Conservation (phyloP, 352 stramenopile species). For the Globisporangium nagaii region DNA sequence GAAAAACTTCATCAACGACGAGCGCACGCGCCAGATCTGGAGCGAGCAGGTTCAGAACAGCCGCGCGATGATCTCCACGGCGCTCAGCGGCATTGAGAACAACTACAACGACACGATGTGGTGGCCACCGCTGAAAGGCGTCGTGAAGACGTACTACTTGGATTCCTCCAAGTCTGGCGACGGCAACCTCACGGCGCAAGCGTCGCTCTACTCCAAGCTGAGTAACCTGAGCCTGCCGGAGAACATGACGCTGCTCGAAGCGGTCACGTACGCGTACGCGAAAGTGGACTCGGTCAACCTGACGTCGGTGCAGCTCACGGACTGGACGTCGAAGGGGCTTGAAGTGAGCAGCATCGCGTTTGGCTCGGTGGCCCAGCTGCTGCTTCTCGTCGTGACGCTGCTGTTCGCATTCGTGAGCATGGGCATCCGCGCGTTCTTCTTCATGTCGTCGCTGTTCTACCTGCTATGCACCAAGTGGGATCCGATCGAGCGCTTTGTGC, state of each 20-base stretch:
- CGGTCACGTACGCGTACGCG: conserved; percentile 64
- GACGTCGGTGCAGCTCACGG: conserved; percentile 77
- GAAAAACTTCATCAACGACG: conserved; percentile 85
- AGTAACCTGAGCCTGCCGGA: conserved; percentile 39
- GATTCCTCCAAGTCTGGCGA: conserved; percentile 50
- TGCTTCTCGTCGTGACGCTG: conserved; percentile 72
- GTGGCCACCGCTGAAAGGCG: conserved; percentile 77
- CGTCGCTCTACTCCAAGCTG: conserved; percentile 45
- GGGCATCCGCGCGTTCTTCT: conserved; percentile 83
- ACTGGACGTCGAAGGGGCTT: conserved; percentile 81
- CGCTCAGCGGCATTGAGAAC: conserved; percentile 71
- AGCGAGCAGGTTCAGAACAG: conserved; percentile 81
- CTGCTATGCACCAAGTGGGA: conserved; percentile 84
- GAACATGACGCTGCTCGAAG: conserved; percentile 82
- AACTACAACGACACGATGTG: conserved; percentile 89
- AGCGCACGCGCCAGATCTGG: conserved; percentile 75
- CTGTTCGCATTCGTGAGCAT: conserved; percentile 84
- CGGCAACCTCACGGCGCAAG: conserved; percentile 39
- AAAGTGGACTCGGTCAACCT: conserved; percentile 86
- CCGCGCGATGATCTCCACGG: conserved; percentile 74
- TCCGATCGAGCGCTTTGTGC: conserved; percentile 77
- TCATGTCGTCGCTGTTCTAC: conserved; percentile 86
- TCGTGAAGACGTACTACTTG: conserved; percentile 83
- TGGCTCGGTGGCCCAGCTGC: conserved; percentile 72
- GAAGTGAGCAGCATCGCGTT: conserved; percentile 82